phyloP scores from a whole-genome alignment of 148 eudicot species.

The Diospyros lotus region DNA sequence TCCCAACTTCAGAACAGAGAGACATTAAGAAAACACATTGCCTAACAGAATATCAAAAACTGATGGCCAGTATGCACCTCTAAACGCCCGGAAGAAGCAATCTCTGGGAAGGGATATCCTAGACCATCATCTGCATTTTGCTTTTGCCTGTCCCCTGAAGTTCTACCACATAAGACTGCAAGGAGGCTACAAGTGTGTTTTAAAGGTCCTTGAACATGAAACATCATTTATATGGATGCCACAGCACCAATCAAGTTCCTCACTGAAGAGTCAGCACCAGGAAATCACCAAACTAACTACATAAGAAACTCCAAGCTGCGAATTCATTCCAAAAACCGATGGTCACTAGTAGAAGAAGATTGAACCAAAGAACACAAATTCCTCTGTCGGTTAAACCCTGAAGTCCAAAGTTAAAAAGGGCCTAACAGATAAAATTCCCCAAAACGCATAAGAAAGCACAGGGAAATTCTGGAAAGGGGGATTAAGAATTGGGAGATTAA shows the following conservation, averaged over 20 bases:
- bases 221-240: conserved; percentile 32
- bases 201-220: conserved; percentile 59
- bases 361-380: neutral
- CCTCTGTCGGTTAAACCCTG: neutral
- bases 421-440: conserved; percentile 13
- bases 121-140: conserved; percentile 25
- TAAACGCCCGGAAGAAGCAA: conserved; percentile 65
- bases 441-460: neutral
- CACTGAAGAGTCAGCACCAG: neutral
- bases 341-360: neutral
- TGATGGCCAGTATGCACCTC: conserved; percentile 38
- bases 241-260: conserved; percentile 11
- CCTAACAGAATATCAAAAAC: neutral
- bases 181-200: conserved; percentile 68
- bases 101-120: conserved; percentile 59
- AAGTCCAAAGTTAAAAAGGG: conserved; percentile 3
- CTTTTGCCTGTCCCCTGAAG: conserved; percentile 23
- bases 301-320: conserved; percentile 11
- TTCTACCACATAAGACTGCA: conserved; percentile 51
- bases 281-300: neutral
- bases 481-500: conserved; percentile 7
- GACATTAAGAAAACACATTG: neutral
- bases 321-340: neutral
- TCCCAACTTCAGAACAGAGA: neutral
- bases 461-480: neutral